Percentiles rank a stretch among this genome's conserved stretches.
Evolutionary conservation across 2,329 filamentous ascomycete species (phyloP).

Genomic region (Talaromyces sp.): DNA sequence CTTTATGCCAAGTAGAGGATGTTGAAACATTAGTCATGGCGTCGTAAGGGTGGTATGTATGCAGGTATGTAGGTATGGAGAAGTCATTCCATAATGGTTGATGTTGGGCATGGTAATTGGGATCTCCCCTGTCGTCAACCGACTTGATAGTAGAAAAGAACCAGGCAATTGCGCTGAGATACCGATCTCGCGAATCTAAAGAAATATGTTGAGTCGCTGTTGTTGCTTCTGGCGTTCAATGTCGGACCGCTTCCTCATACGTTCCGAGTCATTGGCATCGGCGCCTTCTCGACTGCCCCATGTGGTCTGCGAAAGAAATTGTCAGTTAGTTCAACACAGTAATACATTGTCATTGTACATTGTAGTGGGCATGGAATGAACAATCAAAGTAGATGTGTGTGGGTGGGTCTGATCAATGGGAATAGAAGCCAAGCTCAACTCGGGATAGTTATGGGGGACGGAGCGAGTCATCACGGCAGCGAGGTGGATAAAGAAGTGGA

Average conservation of each 20-base stretch:
- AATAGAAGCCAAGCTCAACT: not conserved
- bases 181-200: not conserved
- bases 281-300: constrained; percentile 93
- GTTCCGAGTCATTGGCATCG: constrained; percentile 72
- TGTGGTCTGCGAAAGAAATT: constrained; percentile 61
- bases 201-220: not conserved
- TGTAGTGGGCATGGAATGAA: not conserved
- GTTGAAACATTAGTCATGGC: not conserved
- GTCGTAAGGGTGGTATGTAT: not conserved
- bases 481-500: not conserved
- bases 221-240: constrained; percentile 25
- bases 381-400: not conserved
- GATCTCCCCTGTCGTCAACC: not conserved
- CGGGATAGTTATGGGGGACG: not conserved
- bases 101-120: not conserved
- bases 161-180: no score
- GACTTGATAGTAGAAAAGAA: not conserved
- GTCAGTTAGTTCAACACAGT: constrained; percentile 7
- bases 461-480: not conserved
- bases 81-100: not conserved
- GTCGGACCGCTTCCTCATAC: constrained; percentile 50
- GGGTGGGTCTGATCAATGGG: not conserved
- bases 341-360: not conserved
- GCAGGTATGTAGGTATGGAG: not conserved
- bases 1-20: not conserved